Evolutionary conservation across 495 filamentous ascomycete species (phyloP), one percentile per base, ranked within the genome.

Genomic region (Lasiosphaeris hirsuta): DNA sequence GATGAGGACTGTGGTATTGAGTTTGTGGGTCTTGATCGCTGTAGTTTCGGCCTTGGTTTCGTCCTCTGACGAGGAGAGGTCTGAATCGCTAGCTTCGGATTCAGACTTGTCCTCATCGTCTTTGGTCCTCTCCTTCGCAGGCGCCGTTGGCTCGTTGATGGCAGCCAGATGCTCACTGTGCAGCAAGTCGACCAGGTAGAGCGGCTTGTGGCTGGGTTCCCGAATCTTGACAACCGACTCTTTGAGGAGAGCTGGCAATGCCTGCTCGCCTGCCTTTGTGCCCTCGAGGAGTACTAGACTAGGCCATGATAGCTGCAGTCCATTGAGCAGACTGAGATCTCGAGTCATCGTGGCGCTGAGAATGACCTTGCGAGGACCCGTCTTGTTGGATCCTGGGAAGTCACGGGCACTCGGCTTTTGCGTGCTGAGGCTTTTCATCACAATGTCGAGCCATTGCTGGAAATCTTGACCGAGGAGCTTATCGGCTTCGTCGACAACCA

Each of bases 401-500:
- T 78, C 78, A 7, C 78, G 75, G 3, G 67, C 56, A 8, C 61
- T 60, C 1, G 56, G 69, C 30, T 59, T 65, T 3, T 70, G 64
- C 4, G 72, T 69, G 51, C 77, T 74, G 46, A 96, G 67, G 7
- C 78, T 81, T 1, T 77, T 78, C 66, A 90, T 84, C 4, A 96
- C 83, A 2, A 85, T 71, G 49, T 86, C 83, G 5, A 95, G 78
- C 90, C 92, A 97, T 63, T 94, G 87, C 65, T 97, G 92, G 68
- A 92, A 97, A 60, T 87, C 90, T 67, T 96, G 89, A 15, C 91
- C 88, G 3, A 97, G 84, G 7, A 97, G 75, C 60, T 92, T 85
- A 71, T 97, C 94, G 0, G 92, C 94, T 73, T 98, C 94, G 65
- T 98, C 94, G 34, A 97, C 88, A 15, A 96, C 83, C 15, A 93